Conservation (phyloP, 177 flowering plant genomes). For the Vitis hybrid region DNA sequence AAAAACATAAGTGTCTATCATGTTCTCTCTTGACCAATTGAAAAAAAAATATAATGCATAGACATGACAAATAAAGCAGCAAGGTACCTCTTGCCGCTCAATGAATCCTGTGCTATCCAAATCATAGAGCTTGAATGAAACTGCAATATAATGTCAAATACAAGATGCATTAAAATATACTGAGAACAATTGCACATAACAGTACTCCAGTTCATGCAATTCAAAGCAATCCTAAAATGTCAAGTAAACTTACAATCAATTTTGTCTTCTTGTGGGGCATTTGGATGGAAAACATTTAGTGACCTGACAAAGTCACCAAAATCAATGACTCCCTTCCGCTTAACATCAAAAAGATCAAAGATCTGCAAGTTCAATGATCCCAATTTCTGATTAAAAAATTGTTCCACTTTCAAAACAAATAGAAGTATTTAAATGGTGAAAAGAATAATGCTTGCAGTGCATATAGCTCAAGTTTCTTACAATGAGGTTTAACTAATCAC, state of each 20-base stretch:
- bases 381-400: slow-evolving; percentile 1
- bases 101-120: slow-evolving; percentile 87
- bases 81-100: slow-evolving; percentile 89
- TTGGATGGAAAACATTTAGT: slow-evolving; percentile 91
- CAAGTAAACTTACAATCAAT: slow-evolving; percentile 66
- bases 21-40: too few relatives aligned
- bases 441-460: background rate
- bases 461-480: background rate
- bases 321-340: slow-evolving; percentile 84
- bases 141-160: slow-evolving; percentile 33
- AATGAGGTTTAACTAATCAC: background rate
- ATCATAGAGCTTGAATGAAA: slow-evolving; percentile 87
- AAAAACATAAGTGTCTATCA: too few relatives aligned
- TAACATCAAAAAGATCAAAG: slow-evolving; percentile 88
- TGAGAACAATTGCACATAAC: background rate
- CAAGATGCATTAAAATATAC: background rate
- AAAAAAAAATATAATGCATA: background rate
- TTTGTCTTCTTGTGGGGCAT: slow-evolving; percentile 76
- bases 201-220: background rate
- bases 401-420: background rate
- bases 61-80: background rate
- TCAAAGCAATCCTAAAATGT: background rate
- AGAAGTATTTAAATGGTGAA: background rate
- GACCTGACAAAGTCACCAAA: slow-evolving; percentile 93
- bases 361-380: slow-evolving; percentile 47